Percentiles rank a stretch among this genome's conserved stretches.
Conservation (phyloP, 306 rosid species). For the Prunus fruticosa region DNA sequence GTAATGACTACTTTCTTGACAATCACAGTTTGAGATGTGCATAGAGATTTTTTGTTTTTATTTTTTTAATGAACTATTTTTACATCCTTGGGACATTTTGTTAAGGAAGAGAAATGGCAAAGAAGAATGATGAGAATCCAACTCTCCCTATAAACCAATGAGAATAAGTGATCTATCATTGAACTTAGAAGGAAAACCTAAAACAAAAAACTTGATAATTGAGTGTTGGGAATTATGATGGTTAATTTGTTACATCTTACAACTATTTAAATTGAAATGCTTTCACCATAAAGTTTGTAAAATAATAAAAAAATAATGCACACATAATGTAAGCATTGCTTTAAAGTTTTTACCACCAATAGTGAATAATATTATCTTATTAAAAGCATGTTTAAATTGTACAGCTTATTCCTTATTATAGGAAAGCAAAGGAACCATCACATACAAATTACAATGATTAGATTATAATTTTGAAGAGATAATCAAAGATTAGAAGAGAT, state of each 20-base stretch:
- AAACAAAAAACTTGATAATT: background rate
- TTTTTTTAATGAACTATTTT: no score
- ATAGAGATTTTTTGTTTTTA: no score
- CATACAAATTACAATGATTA: background rate
- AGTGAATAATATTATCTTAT: background rate
- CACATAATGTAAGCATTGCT: conserved; percentile 27
- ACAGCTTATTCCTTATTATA: no score
- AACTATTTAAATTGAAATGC: conserved; percentile 5
- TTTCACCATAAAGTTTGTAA: conserved; percentile 1
- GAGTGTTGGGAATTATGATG: background rate
- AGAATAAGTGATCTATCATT: no score
- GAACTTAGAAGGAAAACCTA: background rate
- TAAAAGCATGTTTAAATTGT: background rate
- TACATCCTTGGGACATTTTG: no score
- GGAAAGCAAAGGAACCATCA: background rate
- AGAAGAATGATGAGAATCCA: background rate
- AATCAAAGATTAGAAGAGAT: background rate
- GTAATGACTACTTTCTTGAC: no score
- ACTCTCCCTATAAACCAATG: no score
- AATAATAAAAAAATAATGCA: background rate
- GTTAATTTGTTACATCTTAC: conserved; percentile 7
- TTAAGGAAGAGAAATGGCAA: background rate
- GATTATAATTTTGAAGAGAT: background rate
- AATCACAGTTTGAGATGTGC: no score
- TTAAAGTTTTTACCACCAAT: conserved; percentile 17